Conservation (phyloP, 1,139 yeast species). For the Starmera stellimalicola region DNA sequence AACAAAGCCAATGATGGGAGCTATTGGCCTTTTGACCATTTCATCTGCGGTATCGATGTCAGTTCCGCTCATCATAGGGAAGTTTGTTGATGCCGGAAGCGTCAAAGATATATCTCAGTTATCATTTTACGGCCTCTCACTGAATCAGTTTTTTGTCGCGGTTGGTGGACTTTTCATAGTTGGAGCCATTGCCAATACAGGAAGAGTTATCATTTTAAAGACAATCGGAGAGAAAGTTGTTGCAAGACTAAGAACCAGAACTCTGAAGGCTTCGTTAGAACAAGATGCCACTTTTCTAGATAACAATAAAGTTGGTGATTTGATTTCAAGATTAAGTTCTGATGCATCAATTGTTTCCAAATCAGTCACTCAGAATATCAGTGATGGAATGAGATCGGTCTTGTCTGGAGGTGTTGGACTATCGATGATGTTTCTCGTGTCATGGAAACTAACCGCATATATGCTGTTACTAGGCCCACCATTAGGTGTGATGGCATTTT, state of each 20-base stretch:
- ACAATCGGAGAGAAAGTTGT: conserved; percentile 82
- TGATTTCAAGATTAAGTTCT: conserved; percentile 77
- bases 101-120: conserved; percentile 17
- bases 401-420: conserved; percentile 77
- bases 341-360: conserved; percentile 88
- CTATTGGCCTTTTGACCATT: conserved; percentile 50
- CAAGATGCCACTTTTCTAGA: conserved; percentile 92
- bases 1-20: conserved; percentile 39
- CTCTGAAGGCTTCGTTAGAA: conserved; percentile 67
- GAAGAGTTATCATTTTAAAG: conserved; percentile 65
- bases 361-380: conserved; percentile 78
- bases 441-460: conserved; percentile 70
- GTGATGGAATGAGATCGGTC: conserved; percentile 81
- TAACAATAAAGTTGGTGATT: conserved; percentile 85
- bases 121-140: conserved; percentile 40
- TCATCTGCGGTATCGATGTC: conserved; percentile 64
- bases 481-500: conserved; percentile 62
- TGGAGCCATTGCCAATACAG: conserved; percentile 76
- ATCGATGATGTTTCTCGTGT: conserved; percentile 85
- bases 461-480: conserved; percentile 84
- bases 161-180: conserved; percentile 50
- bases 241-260: conserved; percentile 68
- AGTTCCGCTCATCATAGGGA: conserved; percentile 77
- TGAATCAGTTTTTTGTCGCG: conserved; percentile 38
- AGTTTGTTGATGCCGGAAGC: conserved; percentile 49